Conservation (phyloP, 1,284 basidiomycete genomes). For the Serendipita sp. region DNA sequence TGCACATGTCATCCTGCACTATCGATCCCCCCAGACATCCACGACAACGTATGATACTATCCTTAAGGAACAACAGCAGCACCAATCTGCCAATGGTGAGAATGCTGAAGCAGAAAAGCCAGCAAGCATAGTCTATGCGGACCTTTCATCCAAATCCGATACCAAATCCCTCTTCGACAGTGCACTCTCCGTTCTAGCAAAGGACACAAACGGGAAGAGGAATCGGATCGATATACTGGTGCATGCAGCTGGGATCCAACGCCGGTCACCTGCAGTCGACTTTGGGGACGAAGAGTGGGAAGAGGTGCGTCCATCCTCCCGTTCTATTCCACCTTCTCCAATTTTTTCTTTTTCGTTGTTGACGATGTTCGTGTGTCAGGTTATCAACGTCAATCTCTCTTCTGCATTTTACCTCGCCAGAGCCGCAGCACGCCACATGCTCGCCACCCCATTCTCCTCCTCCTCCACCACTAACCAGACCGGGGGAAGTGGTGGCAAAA, state of each 20-base stretch:
- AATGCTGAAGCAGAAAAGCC: slow-evolving; percentile 23
- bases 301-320: slow-evolving; percentile 40
- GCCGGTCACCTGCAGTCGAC: slow-evolving; percentile 64
- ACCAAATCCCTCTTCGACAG: slow-evolving; percentile 54
- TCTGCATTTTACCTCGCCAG: slow-evolving; percentile 63
- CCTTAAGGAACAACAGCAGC: slow-evolving; percentile 21
- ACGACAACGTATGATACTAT: slow-evolving; percentile 41
- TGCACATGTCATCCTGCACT: slow-evolving; percentile 68
- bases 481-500: slow-evolving; percentile 42
- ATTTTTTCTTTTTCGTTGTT: background rate
- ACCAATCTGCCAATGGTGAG: slow-evolving; percentile 31
- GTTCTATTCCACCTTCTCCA: background rate
- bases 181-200: slow-evolving; percentile 31
- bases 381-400: slow-evolving; percentile 66
- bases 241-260: slow-evolving; percentile 91
- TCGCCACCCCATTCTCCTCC: slow-evolving; percentile 31
- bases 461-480: background rate
- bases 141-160: slow-evolving; percentile 53
- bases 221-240: slow-evolving; percentile 64
- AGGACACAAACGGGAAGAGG: slow-evolving; percentile 32
- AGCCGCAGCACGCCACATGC: slow-evolving; percentile 68
- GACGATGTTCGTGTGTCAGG: slow-evolving; percentile 28
- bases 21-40: slow-evolving; percentile 32
- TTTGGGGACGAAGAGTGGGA: slow-evolving; percentile 85
- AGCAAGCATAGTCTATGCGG: slow-evolving; percentile 50